phyloP scores from a whole-genome alignment of 192 early-diverging fungal genomes.

The Coemansia sp. region DNA sequence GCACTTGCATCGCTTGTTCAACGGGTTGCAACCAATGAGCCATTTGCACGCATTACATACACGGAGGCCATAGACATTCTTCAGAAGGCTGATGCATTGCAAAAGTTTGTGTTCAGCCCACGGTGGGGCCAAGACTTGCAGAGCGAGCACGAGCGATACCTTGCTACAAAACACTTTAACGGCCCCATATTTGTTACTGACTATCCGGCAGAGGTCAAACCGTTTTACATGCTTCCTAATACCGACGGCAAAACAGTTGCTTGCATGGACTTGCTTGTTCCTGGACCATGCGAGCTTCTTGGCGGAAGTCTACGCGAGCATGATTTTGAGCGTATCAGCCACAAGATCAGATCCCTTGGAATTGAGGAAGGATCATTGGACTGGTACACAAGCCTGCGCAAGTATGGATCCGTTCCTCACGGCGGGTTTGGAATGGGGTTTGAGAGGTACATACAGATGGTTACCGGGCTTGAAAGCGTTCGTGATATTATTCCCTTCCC shows the following conservation, averaged over 20 bases:
- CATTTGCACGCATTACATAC: slow-evolving; percentile 73
- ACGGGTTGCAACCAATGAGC: slow-evolving; percentile 33
- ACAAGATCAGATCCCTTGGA: slow-evolving; percentile 56
- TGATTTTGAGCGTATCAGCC: slow-evolving; percentile 55
- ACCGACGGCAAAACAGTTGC: slow-evolving; percentile 66
- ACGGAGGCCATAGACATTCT: slow-evolving; percentile 76
- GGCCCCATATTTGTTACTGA: slow-evolving; percentile 89
- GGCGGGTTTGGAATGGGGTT: slow-evolving; percentile 92
- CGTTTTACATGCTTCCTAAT: slow-evolving; percentile 85
- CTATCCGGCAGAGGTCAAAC: slow-evolving; percentile 76
- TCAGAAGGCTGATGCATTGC: slow-evolving; percentile 50
- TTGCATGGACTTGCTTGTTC: slow-evolving; percentile 81
- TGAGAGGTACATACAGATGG: slow-evolving; percentile 74
- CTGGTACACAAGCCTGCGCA: slow-evolving; percentile 84
- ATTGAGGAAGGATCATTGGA: slow-evolving; percentile 68
- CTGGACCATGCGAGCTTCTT: slow-evolving; percentile 79
- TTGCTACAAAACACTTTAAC: slow-evolving; percentile 62
- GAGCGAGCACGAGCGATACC: slow-evolving; percentile 84
- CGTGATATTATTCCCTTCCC: slow-evolving; percentile 72
- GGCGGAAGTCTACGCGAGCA: slow-evolving; percentile 87
- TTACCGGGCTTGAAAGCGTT: slow-evolving; percentile 80
- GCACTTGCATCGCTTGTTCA: slow-evolving; percentile 32
- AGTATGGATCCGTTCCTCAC: slow-evolving; percentile 81
- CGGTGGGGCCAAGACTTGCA: slow-evolving; percentile 75
- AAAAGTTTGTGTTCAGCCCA: slow-evolving; percentile 63